A percentile compares a stretch with the other conserved stretches of the same genome.
Evolutionary conservation across 2,329 filamentous ascomycete genomes (phyloP).

Genomic region (Ophiostoma sp.): DNA sequence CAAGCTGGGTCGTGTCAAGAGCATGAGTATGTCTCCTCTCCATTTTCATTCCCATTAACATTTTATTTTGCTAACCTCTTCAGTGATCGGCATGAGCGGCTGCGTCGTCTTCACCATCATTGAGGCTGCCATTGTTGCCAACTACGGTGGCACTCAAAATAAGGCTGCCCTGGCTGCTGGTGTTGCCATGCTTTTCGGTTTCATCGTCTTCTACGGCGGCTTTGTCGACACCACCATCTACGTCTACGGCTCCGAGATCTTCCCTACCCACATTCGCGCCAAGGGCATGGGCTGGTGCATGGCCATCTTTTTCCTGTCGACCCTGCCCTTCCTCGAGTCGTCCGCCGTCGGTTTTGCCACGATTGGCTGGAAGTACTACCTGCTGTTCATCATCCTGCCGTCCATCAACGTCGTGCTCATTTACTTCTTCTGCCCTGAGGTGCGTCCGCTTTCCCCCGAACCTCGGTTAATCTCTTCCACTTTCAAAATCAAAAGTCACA

Average conservation of each 20-base stretch:
- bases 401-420: background rate
- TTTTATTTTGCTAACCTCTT: too few relatives aligned
- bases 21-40: background rate
- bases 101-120: background rate
- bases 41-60: background rate
- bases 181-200: constrained; percentile 14
- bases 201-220: constrained; percentile 16
- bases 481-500: too few relatives aligned
- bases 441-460: too few relatives aligned
- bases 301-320: constrained; percentile 1
- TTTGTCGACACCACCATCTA: constrained; percentile 15
- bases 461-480: too few relatives aligned
- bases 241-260: constrained; percentile 23
- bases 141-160: background rate
- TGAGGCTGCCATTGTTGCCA: constrained; percentile 4
- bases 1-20: background rate
- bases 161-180: constrained; percentile 4
- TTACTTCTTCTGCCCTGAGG: constrained; percentile 6
- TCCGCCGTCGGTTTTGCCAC: background rate
- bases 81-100: constrained; percentile 11
- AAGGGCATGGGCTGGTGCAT: constrained; percentile 18
- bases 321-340: constrained; percentile 7
- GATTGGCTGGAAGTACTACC: constrained; percentile 20
- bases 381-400: constrained; percentile 16
- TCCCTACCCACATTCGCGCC: constrained; percentile 21